Percentiles rank a stretch among this genome's conserved stretches.
Evolutionary conservation across 2,329 filamentous ascomycete genomes (phyloP).

Genomic region (Pseudofabraea citricarpa): DNA sequence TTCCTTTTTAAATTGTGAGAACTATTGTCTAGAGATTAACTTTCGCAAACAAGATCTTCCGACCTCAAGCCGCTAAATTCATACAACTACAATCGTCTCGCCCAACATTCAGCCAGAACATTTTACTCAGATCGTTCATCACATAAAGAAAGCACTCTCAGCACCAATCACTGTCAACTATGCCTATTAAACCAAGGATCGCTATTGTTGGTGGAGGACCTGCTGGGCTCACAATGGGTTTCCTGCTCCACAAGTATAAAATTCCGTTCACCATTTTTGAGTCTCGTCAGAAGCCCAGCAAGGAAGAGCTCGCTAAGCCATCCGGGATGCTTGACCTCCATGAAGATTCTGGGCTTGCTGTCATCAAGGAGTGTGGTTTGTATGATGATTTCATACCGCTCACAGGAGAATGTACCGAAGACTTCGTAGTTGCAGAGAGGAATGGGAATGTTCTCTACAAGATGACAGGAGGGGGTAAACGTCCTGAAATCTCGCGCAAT

Average conservation of each 20-base stretch:
- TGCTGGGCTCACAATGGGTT: constrained; percentile 41
- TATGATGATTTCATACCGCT: constrained; percentile 36
- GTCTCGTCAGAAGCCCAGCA: constrained; percentile 24
- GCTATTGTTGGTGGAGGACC: constrained; percentile 43
- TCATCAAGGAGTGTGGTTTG: constrained; percentile 39
- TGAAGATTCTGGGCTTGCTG: constrained; percentile 37
- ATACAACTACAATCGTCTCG: no score
- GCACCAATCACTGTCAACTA: no score
- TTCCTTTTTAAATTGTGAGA: no score
- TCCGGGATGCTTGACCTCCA: constrained; percentile 47
- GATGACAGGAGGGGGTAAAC: constrained; percentile 14
- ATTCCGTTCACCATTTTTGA: constrained; percentile 33
- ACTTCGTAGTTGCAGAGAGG: constrained; percentile 30
- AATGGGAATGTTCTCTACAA: constrained; percentile 20
- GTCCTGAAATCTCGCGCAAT: constrained; percentile 23
- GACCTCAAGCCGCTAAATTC: no score
- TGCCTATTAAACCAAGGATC: constrained; percentile 22
- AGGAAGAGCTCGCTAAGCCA: constrained; percentile 20
- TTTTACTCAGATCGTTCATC: no score
- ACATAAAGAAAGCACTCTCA: no score
- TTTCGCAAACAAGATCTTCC: no score
- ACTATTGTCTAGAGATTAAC: no score
- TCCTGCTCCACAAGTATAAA: constrained; percentile 36
- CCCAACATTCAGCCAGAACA: no score
- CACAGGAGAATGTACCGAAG: constrained; percentile 38